These are phyloP conservation scores for Fusarium sp. DNA, from an alignment of 2,329 filamentous ascomycete species.

Conservation along the genomic window DNA sequence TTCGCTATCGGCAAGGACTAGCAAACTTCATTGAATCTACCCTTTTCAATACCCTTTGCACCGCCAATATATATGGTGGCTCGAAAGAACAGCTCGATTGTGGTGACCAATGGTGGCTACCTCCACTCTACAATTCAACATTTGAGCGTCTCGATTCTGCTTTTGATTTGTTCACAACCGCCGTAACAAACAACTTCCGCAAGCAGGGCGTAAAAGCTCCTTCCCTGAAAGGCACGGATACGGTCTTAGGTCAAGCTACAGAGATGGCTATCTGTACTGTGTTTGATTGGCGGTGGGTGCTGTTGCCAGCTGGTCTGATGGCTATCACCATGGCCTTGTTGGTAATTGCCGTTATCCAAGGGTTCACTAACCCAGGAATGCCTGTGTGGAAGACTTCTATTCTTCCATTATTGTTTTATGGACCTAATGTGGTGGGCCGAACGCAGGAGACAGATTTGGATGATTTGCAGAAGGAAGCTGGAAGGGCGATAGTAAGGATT, in stretches of 20 bases:
- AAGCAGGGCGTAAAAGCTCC: not conserved
- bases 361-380: not conserved
- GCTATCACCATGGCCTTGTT: not conserved
- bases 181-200: constrained; percentile 8
- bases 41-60: not conserved
- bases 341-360: not conserved
- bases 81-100: not conserved
- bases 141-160: not conserved
- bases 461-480: not conserved
- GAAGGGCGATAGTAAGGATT: not conserved
- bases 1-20: not conserved
- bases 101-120: not conserved
- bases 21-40: not conserved
- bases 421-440: not conserved
- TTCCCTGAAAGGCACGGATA: rapidly evolving
- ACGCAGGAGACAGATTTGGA: not conserved
- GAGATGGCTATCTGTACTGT: constrained; percentile 6
- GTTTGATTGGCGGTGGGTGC: constrained; percentile 14
- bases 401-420: constrained; percentile 7
- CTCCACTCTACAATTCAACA: not conserved
- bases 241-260: not conserved
- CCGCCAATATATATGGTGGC: rapidly evolving
- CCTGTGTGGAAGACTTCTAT: constrained; percentile 12
- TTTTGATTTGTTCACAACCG: not conserved
- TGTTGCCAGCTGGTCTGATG: not conserved